phyloP scores from a whole-genome alignment of 257 asterid genomes.

The Solanum appendiculatum region DNA sequence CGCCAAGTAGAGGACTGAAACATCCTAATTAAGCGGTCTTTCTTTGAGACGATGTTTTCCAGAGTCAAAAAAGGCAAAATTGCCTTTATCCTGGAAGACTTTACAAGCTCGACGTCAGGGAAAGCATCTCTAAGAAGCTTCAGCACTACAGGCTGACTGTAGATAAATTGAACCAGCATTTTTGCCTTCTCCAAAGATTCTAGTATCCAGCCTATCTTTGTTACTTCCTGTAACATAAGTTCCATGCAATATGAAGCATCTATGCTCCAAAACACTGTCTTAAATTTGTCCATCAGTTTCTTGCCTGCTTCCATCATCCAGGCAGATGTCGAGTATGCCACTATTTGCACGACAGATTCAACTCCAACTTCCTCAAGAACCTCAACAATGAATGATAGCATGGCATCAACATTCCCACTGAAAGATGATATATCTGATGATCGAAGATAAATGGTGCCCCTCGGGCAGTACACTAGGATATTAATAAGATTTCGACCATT shows the following conservation, averaged over 20 bases:
- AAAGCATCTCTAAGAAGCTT: slow-evolving; percentile 14
- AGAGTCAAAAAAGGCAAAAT: slow-evolving; percentile 31
- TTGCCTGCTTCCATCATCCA: slow-evolving; percentile 38
- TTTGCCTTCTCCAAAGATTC: slow-evolving; percentile 33
- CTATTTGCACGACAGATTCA: slow-evolving; percentile 43
- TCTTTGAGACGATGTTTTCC: slow-evolving; percentile 31
- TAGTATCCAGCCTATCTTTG: background rate
- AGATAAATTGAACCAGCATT: slow-evolving; percentile 25
- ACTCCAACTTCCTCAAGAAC: slow-evolving; percentile 35
- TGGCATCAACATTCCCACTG: slow-evolving; percentile 10
- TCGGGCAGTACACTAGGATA: slow-evolving; percentile 44
- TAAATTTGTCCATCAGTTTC: slow-evolving; percentile 22
- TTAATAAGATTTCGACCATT: slow-evolving; percentile 30
- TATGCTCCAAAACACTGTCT: slow-evolving; percentile 41
- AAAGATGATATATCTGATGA: slow-evolving; percentile 29
- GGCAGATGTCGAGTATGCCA: slow-evolving; percentile 32
- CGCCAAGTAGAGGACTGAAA: slow-evolving; percentile 19
- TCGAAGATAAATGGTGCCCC: slow-evolving; percentile 38
- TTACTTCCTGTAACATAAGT: slow-evolving; percentile 46
- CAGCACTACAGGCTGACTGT: slow-evolving; percentile 6
- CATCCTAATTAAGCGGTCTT: slow-evolving; percentile 12
- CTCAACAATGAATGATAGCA: slow-evolving; percentile 20
- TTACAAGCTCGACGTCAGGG: slow-evolving; percentile 5
- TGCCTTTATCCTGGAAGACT: slow-evolving; percentile 16
- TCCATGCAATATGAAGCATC: slow-evolving; percentile 48